A percentile compares a stretch with the other conserved stretches of the same genome.
phyloP scores from a whole-genome alignment of 768 basidiomycete species.

The Leccinum disarticulatum region DNA sequence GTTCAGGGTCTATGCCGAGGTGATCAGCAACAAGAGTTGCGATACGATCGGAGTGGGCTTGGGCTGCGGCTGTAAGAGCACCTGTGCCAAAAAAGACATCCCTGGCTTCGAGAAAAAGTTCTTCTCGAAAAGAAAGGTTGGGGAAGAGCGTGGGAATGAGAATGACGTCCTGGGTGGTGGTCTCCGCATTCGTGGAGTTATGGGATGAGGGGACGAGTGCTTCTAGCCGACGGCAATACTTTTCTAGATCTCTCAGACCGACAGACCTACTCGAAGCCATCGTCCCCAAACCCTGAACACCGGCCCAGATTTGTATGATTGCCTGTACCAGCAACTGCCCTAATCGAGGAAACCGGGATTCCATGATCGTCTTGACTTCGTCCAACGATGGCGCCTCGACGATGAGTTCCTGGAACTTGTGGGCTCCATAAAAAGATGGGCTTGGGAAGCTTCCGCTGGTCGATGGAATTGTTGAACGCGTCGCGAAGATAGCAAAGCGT shows the following conservation, averaged over 20 bases:
- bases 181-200: constrained; percentile 42
- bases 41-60: constrained; percentile 48
- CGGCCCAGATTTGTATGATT: constrained; percentile 70
- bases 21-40: constrained; percentile 56
- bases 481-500: constrained; percentile 86
- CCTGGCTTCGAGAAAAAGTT: constrained; percentile 82
- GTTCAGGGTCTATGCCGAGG: constrained; percentile 68
- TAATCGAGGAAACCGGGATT: constrained; percentile 64
- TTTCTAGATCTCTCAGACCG: constrained; percentile 79
- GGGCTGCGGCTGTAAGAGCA: constrained; percentile 50
- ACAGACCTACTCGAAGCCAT: constrained; percentile 56
- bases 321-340: constrained; percentile 45
- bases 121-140: constrained; percentile 79
- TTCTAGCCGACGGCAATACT: constrained; percentile 76
- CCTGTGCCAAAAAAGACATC: constrained; percentile 90
- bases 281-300: constrained; percentile 50
- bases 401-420: constrained; percentile 76
- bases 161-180: constrained; percentile 21
- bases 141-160: constrained; percentile 53
- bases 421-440: constrained; percentile 79
- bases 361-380: constrained; percentile 73
- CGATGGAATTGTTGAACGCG: constrained; percentile 62
- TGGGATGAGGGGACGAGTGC: constrained; percentile 52
- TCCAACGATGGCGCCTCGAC: constrained; percentile 58
- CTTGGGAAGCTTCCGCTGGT: constrained; percentile 48